Evolutionary conservation across 345 rosid genomes (phyloP).

Genomic region (Garcia nutans): DNA sequence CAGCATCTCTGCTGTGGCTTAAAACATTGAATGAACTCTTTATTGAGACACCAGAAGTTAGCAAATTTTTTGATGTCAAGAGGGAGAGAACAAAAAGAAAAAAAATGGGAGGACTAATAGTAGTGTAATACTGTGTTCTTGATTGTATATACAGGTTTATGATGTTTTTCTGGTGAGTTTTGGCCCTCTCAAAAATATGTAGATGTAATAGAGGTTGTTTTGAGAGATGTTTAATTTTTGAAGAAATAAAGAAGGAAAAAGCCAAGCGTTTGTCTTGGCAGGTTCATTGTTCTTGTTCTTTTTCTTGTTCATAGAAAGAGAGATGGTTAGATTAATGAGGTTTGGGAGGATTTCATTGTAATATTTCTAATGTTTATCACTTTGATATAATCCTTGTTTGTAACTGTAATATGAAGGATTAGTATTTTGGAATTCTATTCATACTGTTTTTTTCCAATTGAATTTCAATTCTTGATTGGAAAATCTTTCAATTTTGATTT

Average conservation of each 20-base stretch:
- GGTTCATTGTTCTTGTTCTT: conserved; percentile 13
- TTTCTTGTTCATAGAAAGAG: conserved; percentile 10
- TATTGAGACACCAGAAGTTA: background rate
- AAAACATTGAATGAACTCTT: conserved; percentile 11
- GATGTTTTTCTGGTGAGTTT: background rate
- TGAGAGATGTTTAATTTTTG: conserved; percentile 28
- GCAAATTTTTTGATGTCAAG: conserved; percentile 30
- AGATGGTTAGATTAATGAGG: background rate
- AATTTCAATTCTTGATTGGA: background rate
- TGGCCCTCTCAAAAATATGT: conserved; percentile 20
- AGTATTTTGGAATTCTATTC: background rate
- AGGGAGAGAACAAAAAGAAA: background rate
- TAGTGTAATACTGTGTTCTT: conserved; percentile 5
- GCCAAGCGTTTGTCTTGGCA: background rate
- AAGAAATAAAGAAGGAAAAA: conserved; percentile 24
- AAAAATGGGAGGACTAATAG: conserved; percentile 14
- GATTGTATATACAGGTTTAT: conserved; percentile 26
- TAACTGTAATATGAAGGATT: conserved; percentile 23
- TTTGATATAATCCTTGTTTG: conserved; percentile 12
- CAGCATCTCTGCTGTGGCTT: conserved; percentile 76
- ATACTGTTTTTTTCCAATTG: background rate
- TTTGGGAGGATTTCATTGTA: conserved; percentile 6
- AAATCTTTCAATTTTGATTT: background rate
- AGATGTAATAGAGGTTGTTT: conserved; percentile 22
- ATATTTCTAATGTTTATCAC: background rate